These are phyloP conservation scores for Solanum sitiens DNA, from an alignment of 257 asterid genomes.

Conservation along the genomic window DNA sequence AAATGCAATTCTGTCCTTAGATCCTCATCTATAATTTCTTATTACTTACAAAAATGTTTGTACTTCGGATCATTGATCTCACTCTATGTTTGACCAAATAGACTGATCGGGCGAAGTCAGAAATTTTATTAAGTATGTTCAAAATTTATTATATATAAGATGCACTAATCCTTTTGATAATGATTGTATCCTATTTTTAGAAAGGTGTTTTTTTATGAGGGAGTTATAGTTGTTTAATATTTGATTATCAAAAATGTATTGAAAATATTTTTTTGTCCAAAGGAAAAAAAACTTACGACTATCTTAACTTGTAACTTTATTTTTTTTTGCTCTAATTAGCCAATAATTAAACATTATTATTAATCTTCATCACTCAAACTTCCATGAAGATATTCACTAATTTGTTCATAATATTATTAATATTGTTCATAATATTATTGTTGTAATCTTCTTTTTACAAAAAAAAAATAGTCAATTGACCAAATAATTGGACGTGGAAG, in stretches of 20 bases:
- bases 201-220: background rate
- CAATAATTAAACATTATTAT: background rate
- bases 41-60: background rate
- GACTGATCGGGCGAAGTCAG: background rate
- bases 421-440: background rate
- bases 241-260: background rate
- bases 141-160: background rate
- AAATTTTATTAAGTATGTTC: background rate
- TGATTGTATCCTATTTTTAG: background rate
- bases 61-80: background rate
- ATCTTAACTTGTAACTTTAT: background rate
- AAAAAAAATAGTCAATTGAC: background rate
- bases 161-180: background rate
- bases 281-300: background rate
- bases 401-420: background rate
- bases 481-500: background rate
- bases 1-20: background rate
- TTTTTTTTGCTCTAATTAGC: background rate
- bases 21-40: background rate
- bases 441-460: background rate
- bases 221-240: background rate
- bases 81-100: background rate
- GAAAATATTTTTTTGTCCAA: background rate
- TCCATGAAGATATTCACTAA: background rate
- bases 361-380: background rate